Conservation (phyloP, 2,329 filamentous ascomycete species). For the Fusarium ramigenum region DNA sequence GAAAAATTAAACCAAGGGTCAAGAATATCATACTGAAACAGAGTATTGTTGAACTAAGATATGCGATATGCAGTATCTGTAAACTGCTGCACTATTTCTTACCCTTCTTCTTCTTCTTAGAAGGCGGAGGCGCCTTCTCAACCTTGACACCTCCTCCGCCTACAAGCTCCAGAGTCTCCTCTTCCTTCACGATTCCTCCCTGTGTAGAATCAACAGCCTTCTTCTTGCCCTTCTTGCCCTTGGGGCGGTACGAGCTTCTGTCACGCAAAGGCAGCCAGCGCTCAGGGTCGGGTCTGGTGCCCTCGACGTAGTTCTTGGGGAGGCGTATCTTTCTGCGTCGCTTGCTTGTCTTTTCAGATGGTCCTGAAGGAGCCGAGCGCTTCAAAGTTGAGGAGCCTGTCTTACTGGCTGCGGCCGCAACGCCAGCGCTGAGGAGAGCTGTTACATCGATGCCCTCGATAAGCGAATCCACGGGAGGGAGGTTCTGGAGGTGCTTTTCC, state of each 20-base stretch:
- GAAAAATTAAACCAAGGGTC: background rate
- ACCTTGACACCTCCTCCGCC: slow-evolving; percentile 73
- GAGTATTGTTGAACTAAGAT: background rate
- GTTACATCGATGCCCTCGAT: slow-evolving; percentile 68
- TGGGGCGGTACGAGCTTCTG: slow-evolving; percentile 86
- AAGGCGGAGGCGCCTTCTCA: slow-evolving; percentile 61
- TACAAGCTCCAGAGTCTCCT: slow-evolving; percentile 71
- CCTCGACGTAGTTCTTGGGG: slow-evolving; percentile 78
- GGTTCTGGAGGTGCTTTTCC: slow-evolving; percentile 61
- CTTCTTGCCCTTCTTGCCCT: slow-evolving; percentile 92
- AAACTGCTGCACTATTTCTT: slow-evolving; percentile 57
- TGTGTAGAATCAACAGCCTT: slow-evolving; percentile 82
- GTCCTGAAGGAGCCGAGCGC: slow-evolving; percentile 53
- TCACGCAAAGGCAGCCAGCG: slow-evolving; percentile 93
- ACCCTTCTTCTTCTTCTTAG: slow-evolving; percentile 63
- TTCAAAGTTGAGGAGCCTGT: slow-evolving; percentile 57
- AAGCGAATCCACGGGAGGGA: slow-evolving; percentile 71
- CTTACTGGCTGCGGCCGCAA: slow-evolving; percentile 56
- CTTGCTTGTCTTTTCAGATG: slow-evolving; percentile 56
- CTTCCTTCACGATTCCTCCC: slow-evolving; percentile 81
- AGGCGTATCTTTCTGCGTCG: slow-evolving; percentile 69
- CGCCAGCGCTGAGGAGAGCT: slow-evolving; percentile 71
- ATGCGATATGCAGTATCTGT: background rate
- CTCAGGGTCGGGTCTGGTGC: slow-evolving; percentile 86
- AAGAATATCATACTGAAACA: background rate